Evolutionary conservation across 768 basidiomycete genomes (phyloP), one percentile per base, ranked within the genome.

Genomic region (Antrodiella citrinella): DNA sequence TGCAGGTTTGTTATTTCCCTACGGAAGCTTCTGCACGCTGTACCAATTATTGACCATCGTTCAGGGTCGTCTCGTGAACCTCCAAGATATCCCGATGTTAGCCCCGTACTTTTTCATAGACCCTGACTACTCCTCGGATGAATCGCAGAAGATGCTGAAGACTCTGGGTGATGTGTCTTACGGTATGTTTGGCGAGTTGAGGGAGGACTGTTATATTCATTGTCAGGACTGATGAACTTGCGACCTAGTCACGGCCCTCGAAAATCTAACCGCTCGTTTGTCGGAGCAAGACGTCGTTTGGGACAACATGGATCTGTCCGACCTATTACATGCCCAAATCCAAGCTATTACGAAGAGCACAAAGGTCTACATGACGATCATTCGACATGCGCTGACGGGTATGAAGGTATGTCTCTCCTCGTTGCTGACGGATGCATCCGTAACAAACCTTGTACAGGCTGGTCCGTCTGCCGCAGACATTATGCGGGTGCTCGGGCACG

Each of bases 331-430:
- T 22, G 65, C 71, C 11, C 73, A 74, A 55, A 72, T 69, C 26
- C 30, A 35, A 35, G 7, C 30, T 35, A 35, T 35, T 35, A 35
- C 30, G 30, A 35, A 35, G 68, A 72, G 47, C 66, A 66, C 30
- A 41, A 83, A 77, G 47, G 56, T 68, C 19, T 80, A 90, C 56
- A 84, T 93, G 81, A 83, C 76, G 1, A 75, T 80, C 0, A 65
- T 95, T 46, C 68, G 94, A 47, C 79, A 88, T 60, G 86, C 85
- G 2, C 62, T 96, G 56, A 92, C 86, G 1, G 93, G 84, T 2
- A 78, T 81, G 69, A 91, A 88, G 80, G 93, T 86, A 59, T 23
- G 24, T 35, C 30, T 35, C 15, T 35, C 30, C 7, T 7, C 30
- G 30, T 7, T 35, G 30, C 15, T 7, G 15, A 7, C 15, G 30